These are phyloP conservation scores for Saposhnikovia divaricata DNA, from an alignment of 129 eudicot genomes.

Conservation along the genomic window DNA sequence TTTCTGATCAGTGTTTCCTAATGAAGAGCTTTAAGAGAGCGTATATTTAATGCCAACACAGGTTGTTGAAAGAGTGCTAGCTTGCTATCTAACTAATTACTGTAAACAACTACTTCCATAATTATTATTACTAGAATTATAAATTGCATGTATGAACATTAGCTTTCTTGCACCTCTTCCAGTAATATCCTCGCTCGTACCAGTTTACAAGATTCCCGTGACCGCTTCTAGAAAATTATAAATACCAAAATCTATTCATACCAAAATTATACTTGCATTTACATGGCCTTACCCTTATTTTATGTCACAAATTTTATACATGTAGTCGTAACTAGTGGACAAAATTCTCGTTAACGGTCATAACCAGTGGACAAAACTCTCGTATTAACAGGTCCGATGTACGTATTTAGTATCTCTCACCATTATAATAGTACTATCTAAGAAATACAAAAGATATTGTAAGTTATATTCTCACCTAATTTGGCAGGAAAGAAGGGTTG, in stretches of 20 bases:
- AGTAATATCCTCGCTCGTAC: not conserved
- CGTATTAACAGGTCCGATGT: not conserved
- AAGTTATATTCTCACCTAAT: slow-evolving; percentile 13
- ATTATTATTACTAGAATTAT: not conserved
- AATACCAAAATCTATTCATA: not conserved
- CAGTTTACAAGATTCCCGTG: not conserved
- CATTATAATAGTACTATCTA: not conserved
- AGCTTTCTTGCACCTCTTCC: not conserved
- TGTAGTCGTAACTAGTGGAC: too few relatives aligned
- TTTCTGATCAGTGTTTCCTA: not conserved
- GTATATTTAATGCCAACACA: slow-evolving; percentile 29
- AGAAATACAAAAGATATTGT: not conserved
- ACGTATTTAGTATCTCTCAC: not conserved
- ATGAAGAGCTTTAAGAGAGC: not conserved
- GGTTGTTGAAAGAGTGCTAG: slow-evolving; percentile 31
- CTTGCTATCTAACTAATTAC: not conserved
- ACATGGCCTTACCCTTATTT: not conserved
- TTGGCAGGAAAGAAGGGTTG: slow-evolving; percentile 20
- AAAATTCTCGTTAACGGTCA: too few relatives aligned
- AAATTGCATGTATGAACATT: not conserved
- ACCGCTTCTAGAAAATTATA: not conserved
- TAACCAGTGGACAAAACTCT: not conserved
- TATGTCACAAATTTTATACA: not conserved
- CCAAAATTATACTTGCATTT: not conserved
- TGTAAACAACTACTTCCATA: slow-evolving; percentile 9